phyloP scores from a whole-genome alignment of 768 basidiomycete species.

The Lentinula sp. region DNA sequence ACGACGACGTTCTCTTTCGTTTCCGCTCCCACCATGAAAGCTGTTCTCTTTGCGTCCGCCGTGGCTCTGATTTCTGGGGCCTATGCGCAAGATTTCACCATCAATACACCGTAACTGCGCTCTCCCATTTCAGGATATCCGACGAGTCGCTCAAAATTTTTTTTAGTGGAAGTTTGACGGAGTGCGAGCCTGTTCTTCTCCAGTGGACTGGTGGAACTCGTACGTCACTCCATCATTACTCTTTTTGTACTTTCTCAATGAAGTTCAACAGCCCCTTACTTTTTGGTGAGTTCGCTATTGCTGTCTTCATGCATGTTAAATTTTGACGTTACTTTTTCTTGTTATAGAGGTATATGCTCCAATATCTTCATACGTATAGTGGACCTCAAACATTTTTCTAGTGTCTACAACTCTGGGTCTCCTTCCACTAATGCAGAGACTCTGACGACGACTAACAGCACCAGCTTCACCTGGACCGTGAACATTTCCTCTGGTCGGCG shows the following conservation, averaged over 20 bases:
- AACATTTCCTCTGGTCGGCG: conserved; percentile 41
- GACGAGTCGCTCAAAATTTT: not conserved
- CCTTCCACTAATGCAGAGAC: conserved; percentile 42
- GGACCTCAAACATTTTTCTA: conserved; percentile 16
- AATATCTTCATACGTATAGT: not conserved
- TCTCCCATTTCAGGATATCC: not conserved
- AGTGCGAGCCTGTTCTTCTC: conserved; percentile 54
- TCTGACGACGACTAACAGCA: conserved; percentile 35
- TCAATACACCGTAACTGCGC: conserved; percentile 69
- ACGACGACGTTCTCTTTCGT: conserved; percentile 15
- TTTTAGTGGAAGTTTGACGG: conserved; percentile 17
- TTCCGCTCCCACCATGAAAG: conserved; percentile 36
- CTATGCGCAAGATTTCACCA: conserved; percentile 38
- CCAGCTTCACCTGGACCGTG: conserved; percentile 46
- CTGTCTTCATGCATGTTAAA: too few species aligned
- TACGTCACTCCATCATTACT: conserved; percentile 24
- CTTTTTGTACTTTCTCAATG: conserved; percentile 9
- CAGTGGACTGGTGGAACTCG: conserved; percentile 52
- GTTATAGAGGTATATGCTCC: conserved; percentile 30
- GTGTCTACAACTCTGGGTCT: conserved; percentile 47
- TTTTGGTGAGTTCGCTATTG: conserved; percentile 43
- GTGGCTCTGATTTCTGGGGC: conserved; percentile 21
- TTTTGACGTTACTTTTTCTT: too few species aligned
- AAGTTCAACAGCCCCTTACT: conserved; percentile 47
- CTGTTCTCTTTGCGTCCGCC: conserved; percentile 29